Evolutionary conservation across 2,329 filamentous ascomycete genomes (phyloP).

Genomic region (Phyllosticta capitalensis): DNA sequence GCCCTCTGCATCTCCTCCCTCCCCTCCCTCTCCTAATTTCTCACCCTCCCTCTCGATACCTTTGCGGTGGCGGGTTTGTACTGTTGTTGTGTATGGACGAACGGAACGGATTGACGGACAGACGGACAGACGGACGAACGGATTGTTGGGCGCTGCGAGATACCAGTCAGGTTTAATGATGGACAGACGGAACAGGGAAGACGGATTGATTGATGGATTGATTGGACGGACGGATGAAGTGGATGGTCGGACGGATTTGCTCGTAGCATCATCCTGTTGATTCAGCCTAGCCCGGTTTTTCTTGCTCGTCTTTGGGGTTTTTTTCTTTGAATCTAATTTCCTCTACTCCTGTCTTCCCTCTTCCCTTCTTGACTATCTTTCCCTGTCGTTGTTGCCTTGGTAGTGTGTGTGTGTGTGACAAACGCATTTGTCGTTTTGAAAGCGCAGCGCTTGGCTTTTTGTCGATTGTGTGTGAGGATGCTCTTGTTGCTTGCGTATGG

Average conservation of each 20-base stretch:
- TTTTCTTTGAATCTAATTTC: background rate
- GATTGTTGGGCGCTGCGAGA: background rate
- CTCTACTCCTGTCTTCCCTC: background rate
- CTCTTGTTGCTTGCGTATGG: too few species aligned
- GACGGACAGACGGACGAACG: background rate
- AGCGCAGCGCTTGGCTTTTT: too few species aligned
- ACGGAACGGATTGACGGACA: background rate
- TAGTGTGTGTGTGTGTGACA: background rate
- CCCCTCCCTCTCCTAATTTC: background rate
- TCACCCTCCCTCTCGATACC: background rate
- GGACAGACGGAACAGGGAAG: background rate
- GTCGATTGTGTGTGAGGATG: too few species aligned
- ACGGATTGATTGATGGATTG: background rate
- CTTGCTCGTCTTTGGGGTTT: background rate
- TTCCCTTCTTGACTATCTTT: background rate
- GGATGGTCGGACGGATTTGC: too few species aligned
- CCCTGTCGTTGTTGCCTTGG: background rate
- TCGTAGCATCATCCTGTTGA: background rate
- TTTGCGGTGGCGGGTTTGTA: background rate
- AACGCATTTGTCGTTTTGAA: background rate
- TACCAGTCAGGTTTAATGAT: background rate
- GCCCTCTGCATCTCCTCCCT: background rate
- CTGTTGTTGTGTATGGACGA: background rate
- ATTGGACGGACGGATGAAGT: background rate
- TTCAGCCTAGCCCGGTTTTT: background rate